Conservation (phyloP, 1,139 yeast species). For the Scheffersomyces cryptocercus region DNA sequence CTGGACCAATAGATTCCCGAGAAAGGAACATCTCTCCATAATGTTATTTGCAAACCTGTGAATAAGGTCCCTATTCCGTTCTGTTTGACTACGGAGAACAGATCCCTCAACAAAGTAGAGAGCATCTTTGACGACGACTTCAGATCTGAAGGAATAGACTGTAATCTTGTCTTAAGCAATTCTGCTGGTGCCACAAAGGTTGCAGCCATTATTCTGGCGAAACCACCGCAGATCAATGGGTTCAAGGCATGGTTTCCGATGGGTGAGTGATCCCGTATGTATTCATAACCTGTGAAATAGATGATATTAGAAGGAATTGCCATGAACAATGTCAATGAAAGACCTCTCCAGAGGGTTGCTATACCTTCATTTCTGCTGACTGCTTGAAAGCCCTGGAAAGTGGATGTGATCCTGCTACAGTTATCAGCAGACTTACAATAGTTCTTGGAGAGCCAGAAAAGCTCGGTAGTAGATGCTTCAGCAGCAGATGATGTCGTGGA, state of each 20-base stretch:
- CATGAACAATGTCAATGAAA: slow-evolving; percentile 81
- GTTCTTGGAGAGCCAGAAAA: slow-evolving; percentile 45
- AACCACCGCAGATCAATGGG: slow-evolving; percentile 83
- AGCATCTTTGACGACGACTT: slow-evolving; percentile 34
- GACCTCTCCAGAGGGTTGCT: slow-evolving; percentile 83
- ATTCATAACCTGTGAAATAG: slow-evolving; percentile 92
- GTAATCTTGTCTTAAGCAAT: slow-evolving; percentile 81
- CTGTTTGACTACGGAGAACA: slow-evolving; percentile 50
- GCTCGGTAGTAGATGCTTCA: slow-evolving; percentile 12
- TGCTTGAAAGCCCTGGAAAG: slow-evolving; percentile 69
- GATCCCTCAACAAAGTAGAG: slow-evolving; percentile 55
- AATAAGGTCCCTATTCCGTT: slow-evolving; percentile 71
- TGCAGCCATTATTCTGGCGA: slow-evolving; percentile 84
- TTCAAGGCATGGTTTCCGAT: slow-evolving; percentile 52
- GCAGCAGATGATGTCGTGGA: not conserved
- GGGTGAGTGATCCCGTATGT: slow-evolving; percentile 75
- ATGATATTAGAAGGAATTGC: slow-evolving; percentile 92
- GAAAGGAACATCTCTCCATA: slow-evolving; percentile 98
- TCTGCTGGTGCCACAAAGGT: slow-evolving; percentile 87
- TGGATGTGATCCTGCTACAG: slow-evolving; percentile 49
- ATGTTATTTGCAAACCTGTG: slow-evolving; percentile 81
- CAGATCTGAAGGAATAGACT: slow-evolving; percentile 64
- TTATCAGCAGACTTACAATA: slow-evolving; percentile 36
- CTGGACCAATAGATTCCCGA: slow-evolving; percentile 94
- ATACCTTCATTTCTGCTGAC: slow-evolving; percentile 75